Evolutionary conservation across 1,139 yeast genomes (phyloP).

Genomic region (Scheffersomyces parashehatae): DNA sequence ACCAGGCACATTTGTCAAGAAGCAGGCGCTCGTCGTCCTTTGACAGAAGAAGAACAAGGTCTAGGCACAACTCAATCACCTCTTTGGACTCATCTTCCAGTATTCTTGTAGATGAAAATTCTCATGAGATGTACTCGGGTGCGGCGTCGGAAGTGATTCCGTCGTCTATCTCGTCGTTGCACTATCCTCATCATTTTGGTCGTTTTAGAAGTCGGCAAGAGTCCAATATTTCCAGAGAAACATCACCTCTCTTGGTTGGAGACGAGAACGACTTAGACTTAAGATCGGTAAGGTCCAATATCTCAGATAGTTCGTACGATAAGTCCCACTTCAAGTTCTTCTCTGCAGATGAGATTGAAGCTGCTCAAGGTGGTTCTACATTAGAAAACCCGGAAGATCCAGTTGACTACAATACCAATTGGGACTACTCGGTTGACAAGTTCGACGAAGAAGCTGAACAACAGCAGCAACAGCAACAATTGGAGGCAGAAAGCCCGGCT

Average conservation of each 20-base stretch:
- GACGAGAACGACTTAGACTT: constrained; percentile 26
- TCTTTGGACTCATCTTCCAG: constrained; percentile 36
- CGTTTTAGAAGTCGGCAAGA: constrained; percentile 28
- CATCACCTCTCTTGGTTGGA: constrained; percentile 37
- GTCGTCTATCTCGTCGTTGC: constrained; percentile 85
- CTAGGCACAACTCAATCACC: constrained; percentile 42
- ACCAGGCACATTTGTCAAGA: not conserved
- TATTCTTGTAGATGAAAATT: constrained; percentile 46
- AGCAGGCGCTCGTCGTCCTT: constrained; percentile 10
- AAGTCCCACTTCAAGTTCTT: constrained; percentile 69
- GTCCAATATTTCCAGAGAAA: constrained; percentile 30
- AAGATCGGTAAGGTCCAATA: constrained; percentile 30
- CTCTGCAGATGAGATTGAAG: constrained; percentile 76
- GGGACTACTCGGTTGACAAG: constrained; percentile 58
- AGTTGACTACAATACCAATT: constrained; percentile 66
- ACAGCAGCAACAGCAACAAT: constrained; percentile 13
- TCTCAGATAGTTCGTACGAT: constrained; percentile 32
- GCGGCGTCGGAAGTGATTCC: constrained; percentile 90
- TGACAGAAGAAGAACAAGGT: constrained; percentile 15
- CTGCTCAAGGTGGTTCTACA: constrained; percentile 87
- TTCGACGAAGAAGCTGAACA: constrained; percentile 38
- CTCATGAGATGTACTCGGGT: constrained; percentile 81
- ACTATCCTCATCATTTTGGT: constrained; percentile 61
- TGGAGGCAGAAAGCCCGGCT: not conserved
- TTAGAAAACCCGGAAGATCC: constrained; percentile 58